Conservation (phyloP, 495 filamentous ascomycete genomes). For the Neurospora cerealis region DNA sequence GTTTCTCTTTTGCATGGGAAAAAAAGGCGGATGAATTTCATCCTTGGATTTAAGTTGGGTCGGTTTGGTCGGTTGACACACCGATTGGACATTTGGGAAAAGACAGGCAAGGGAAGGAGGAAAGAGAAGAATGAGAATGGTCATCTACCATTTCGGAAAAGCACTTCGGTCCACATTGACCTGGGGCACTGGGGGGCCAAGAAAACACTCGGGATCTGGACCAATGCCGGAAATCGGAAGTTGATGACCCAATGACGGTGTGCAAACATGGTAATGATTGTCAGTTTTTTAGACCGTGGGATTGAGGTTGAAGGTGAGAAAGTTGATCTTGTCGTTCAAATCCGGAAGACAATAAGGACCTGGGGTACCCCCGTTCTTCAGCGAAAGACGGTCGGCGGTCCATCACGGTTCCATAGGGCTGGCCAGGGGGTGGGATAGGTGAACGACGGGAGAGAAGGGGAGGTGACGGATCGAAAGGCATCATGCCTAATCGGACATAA, state of each 20-base stretch:
- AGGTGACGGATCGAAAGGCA: neutral
- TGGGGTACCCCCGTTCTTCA: neutral
- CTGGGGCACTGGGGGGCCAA: neutral
- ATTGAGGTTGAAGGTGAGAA: neutral
- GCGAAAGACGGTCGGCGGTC: neutral
- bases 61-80: neutral
- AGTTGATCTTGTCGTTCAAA: neutral
- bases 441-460: neutral
- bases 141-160: neutral
- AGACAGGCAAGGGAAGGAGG: neutral
- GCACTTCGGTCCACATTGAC: neutral
- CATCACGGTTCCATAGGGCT: neutral
- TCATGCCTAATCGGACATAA: neutral
- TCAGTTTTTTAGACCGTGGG: neutral
- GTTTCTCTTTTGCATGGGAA: no score
- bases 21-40: no score
- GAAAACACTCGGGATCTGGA: neutral
- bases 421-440: neutral
- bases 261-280: neutral
- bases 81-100: neutral
- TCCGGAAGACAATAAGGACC: neutral
- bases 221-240: neutral
- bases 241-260: neutral
- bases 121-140: neutral
- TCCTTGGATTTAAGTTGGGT: no score